Conservation (phyloP, 495 filamentous ascomycete species). For the Cercophora newfieldiana region DNA sequence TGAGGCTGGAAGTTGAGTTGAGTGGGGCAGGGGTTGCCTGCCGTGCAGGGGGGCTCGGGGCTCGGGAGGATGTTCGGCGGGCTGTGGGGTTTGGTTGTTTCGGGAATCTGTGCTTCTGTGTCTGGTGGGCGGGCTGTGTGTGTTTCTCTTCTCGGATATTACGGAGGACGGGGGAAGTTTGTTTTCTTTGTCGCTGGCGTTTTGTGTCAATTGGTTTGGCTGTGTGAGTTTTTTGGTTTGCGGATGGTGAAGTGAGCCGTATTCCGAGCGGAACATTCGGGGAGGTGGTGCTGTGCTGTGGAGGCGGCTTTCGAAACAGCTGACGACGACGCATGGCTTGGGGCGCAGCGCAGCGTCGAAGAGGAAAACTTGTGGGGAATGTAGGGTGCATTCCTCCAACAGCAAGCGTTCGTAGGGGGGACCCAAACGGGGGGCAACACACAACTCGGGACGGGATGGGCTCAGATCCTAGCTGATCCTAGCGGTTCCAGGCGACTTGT, state of each 20-base stretch:
- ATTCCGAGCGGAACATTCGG: neutral
- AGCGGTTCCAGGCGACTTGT: constrained; percentile 14
- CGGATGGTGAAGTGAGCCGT: neutral
- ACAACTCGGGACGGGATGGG: constrained; percentile 5
- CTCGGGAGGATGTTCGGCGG: neutral
- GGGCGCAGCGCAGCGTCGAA: neutral
- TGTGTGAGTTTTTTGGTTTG: neutral
- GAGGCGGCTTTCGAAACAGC: constrained; percentile 7
- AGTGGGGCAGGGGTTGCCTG: neutral
- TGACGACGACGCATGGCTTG: constrained; percentile 7
- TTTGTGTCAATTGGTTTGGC: too few species aligned
- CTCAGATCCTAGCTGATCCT: constrained; percentile 14
- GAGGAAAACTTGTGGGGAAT: neutral
- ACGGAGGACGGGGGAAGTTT: too few species aligned
- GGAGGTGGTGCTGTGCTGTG: neutral
- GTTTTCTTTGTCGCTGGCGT: too few species aligned
- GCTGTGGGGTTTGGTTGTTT: neutral
- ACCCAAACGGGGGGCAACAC: neutral
- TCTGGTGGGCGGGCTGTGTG: too few species aligned
- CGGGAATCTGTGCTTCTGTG: too few species aligned
- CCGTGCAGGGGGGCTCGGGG: neutral
- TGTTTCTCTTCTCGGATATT: too few species aligned
- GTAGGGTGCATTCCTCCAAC: neutral
- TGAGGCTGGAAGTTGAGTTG: neutral
- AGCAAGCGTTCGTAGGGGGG: neutral